Conservation (phyloP, 768 basidiomycete species). For the Suillus variegatus region DNA sequence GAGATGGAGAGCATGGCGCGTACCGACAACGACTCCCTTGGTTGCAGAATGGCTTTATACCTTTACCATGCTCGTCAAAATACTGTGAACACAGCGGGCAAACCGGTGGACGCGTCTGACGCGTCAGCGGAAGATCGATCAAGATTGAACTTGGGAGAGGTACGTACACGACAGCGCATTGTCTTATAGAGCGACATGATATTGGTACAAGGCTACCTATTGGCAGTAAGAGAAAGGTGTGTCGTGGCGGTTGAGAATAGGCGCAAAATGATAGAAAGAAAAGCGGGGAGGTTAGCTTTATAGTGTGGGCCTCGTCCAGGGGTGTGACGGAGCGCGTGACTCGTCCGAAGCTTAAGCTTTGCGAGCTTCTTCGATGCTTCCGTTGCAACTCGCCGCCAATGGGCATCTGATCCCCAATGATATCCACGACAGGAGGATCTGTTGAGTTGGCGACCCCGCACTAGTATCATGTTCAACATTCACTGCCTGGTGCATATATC, state of each 20-base stretch:
- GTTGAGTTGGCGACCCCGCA: background rate
- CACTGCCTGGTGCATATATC: background rate
- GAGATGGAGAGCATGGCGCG: slow-evolving; percentile 20
- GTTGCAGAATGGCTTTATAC: slow-evolving; percentile 44
- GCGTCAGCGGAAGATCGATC: slow-evolving; percentile 16
- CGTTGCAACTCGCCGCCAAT: background rate
- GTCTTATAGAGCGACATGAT: slow-evolving; percentile 43
- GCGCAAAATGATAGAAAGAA: background rate
- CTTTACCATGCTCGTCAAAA: slow-evolving; percentile 45
- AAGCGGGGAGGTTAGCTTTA: background rate
- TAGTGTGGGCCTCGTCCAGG: background rate
- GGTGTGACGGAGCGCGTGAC: slow-evolving; percentile 6
- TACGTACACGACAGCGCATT: slow-evolving; percentile 48
- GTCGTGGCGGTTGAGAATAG: background rate
- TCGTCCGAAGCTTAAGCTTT: background rate
- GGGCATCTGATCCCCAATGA: background rate
- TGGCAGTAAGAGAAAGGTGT: background rate
- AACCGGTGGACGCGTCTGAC: slow-evolving; percentile 5
- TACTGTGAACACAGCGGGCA: slow-evolving; percentile 35
- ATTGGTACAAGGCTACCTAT: background rate
- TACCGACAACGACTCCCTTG: slow-evolving; percentile 55
- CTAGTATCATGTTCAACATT: background rate
- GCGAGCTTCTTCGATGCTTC: slow-evolving; percentile 9
- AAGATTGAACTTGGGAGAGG: background rate
- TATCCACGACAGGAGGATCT: background rate